Percentiles rank a stretch among this genome's conserved stretches.
Evolutionary conservation across 345 rosid genomes (phyloP).

Genomic region (Lepidium africanum): DNA sequence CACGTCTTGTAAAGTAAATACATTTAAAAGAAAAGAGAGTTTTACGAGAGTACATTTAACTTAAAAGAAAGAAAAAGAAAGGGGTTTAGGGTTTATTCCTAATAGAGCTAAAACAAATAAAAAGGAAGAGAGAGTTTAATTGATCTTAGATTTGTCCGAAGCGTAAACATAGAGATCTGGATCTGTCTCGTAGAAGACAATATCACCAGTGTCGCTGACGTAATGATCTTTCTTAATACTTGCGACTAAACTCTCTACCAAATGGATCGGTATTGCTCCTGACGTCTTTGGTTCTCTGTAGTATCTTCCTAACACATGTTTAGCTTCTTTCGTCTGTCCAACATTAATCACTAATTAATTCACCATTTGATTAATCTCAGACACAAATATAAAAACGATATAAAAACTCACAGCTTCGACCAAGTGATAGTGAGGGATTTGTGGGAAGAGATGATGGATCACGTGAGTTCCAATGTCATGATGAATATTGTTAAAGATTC

Average conservation of each 20-base stretch:
- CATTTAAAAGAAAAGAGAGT: slow-evolving; percentile 6
- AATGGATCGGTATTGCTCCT: slow-evolving; percentile 60
- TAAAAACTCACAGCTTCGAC: slow-evolving; percentile 54
- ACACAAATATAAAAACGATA: neutral
- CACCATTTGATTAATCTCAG: neutral
- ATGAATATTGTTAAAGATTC: slow-evolving; percentile 67
- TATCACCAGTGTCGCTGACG: slow-evolving; percentile 66
- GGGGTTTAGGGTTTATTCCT: slow-evolving; percentile 11
- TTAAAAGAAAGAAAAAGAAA: neutral
- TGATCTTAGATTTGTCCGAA: slow-evolving; percentile 25
- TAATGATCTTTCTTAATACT: slow-evolving; percentile 66
- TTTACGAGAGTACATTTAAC: slow-evolving; percentile 2
- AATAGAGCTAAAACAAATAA: slow-evolving; percentile 12
- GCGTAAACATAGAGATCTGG: slow-evolving; percentile 32
- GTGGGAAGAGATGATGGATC: slow-evolving; percentile 91
- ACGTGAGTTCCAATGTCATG: slow-evolving; percentile 94
- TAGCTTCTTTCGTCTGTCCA: slow-evolving; percentile 62
- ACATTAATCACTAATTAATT: neutral
- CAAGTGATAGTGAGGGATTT: slow-evolving; percentile 83
- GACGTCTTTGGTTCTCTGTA: slow-evolving; percentile 73
- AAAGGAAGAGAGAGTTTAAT: slow-evolving; percentile 2
- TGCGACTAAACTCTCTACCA: slow-evolving; percentile 42
- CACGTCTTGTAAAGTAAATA: slow-evolving; percentile 21
- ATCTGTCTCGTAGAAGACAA: slow-evolving; percentile 66
- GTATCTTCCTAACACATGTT: slow-evolving; percentile 69